Conservation (phyloP, 306 rosid genomes). For the Amphicarpaea edgeworthii region DNA sequence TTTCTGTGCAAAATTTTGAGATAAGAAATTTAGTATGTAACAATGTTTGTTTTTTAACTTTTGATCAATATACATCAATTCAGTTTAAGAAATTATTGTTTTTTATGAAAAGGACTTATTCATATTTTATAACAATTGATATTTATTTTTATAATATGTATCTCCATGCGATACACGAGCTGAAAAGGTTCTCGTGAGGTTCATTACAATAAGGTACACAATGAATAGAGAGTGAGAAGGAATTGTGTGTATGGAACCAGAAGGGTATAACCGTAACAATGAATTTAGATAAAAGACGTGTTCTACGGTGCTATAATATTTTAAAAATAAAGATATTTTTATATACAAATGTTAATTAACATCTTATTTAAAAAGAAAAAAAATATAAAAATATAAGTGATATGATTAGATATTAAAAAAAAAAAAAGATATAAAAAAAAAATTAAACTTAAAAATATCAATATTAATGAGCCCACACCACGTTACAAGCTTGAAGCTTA, state of each 20-base stretch:
- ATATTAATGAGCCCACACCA: too few species aligned
- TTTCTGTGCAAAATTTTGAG: background rate
- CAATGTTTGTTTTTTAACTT: background rate
- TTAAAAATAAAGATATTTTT: too few species aligned
- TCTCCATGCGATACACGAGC: constrained; percentile 41
- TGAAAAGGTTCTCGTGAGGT: background rate
- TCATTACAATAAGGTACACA: constrained; percentile 2
- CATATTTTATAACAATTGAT: background rate
- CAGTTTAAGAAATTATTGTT: background rate
- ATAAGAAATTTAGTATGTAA: background rate
- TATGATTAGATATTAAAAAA: too few species aligned
- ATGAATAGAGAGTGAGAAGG: background rate
- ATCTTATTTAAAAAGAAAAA: too few species aligned
- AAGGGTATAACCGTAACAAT: constrained; percentile 6
- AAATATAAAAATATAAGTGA: too few species aligned
- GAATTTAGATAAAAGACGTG: background rate
- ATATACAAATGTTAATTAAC: too few species aligned
- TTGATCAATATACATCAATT: background rate
- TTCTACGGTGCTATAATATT: background rate
- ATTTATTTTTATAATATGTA: constrained; percentile 1
- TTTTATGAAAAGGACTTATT: background rate
- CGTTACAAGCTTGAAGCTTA: too few species aligned
- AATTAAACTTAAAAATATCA: too few species aligned
- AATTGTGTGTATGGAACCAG: background rate
- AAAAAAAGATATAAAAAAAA: too few species aligned